Base-by-base conservation (phyloP, 768 basidiomycete species). In the Trametes gibbosa region DNA sequence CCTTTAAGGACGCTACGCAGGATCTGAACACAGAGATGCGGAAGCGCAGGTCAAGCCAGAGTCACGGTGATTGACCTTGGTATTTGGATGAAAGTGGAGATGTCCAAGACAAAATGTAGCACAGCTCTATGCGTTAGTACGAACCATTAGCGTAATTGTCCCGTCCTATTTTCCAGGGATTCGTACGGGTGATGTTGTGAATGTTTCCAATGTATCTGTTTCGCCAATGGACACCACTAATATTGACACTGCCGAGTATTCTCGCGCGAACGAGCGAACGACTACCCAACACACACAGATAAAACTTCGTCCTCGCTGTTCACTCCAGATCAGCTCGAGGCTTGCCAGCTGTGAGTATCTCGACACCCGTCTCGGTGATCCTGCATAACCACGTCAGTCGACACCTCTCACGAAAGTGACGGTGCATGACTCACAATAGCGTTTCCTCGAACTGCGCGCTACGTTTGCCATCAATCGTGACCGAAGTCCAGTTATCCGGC, bases 401-500 rank as follows among this genome's bases (percentile, higher is more conserved):
- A 39, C 35, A 8, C 27, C 32, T n/a, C 23, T 56, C 60, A 51
- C 61, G 47, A 5, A 42, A 48, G 23, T 27, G 39, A 48, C 7
- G 46, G 17, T n/a, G 39, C n/a, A 21, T 50, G 39, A 82, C 93
- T 66, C 68, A 95, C 95, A 99, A 73, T 35, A 99, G 76, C 0
- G 96, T 98, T 68, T 99, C 97, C 72, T 99, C 97, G 69, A 98
- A 99, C 69, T 99, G 97, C 1, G 97, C 97, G 60, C 92, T 95
- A 56, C 82, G 79, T 71, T 89, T 90, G 23, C 95, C 96, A 73
- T 98, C 96, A 13, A 81, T 73, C 5, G 97, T 99, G 21, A 89
- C 92, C 1, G 95, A 93, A 2, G 96, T 98, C 96, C 96, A 98
- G 69, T 93, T 87, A 72, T 96, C 94, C 32, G 89, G 88, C 95